Base-by-base conservation (phyloP, 148 eudicot genomes). In the Vaccinium myrtillus region DNA sequence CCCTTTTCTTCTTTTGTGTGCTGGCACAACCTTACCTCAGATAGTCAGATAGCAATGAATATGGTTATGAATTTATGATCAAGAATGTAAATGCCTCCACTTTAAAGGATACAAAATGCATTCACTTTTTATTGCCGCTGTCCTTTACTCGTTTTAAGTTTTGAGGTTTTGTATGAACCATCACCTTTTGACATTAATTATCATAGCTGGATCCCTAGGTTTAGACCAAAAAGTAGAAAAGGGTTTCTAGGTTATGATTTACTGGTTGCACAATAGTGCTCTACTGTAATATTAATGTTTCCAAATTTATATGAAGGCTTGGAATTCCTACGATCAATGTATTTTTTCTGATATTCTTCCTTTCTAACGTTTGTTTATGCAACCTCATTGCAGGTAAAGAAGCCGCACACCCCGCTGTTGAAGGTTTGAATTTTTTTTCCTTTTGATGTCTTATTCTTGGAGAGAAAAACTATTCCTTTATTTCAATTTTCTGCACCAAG, bases 361-460 rank as follows among this genome's bases (percentile, higher is more conserved):
- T 70, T 43, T 73, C 61, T 73, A 30, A 81, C 27, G 75, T n/a
- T 51, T 0, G 63, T 53, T 4, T 11, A 21, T 36, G 58, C 63
- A 39, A 48, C 84, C 48, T 53, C 81, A 9, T 86, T 86, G 92
- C 92, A 91, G 93, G 89, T 91, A 36, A 88, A 86, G 89, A 90
- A 91, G 87, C 92, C 53, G 80, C 93, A 89, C 8, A 89, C 93
- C 8, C 92, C 90, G 32, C 80, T 91, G 16, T 84, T 90, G 88
- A 91, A 91, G 92, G 93, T 91, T 21, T 46, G 90, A 32, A 13
- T 27, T 27, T 61, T 67, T 61, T 85, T 51, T 65, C 70, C 53
- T 76, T 30, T 16, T 53, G 12, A 12, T 12, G 30, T 43, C 32
- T 13, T 25, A 23, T 32, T 70, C 12, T 54, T 19, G 0, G 27